Conservation (phyloP, 2,329 filamentous ascomycete species). For the Fusarium dimerum region DNA sequence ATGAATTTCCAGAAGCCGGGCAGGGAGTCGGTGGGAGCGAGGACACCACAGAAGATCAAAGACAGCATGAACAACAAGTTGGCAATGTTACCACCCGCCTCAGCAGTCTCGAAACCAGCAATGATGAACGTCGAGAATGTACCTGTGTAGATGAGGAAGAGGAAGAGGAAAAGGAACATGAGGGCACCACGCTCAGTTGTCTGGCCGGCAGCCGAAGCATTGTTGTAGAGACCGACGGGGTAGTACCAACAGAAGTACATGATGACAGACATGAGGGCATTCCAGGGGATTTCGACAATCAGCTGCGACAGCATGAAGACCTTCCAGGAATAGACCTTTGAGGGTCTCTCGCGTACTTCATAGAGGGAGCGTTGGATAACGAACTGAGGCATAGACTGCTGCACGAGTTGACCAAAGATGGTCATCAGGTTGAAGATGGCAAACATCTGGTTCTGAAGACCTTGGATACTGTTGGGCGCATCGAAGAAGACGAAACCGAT, state of each 20-base stretch:
- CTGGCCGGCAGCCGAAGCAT: conserved; percentile 62
- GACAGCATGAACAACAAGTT: conserved; percentile 65
- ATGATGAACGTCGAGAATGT: conserved; percentile 82
- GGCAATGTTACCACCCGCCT: conserved; percentile 67
- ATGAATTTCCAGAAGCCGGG: conserved; percentile 51
- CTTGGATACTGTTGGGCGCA: conserved; percentile 70
- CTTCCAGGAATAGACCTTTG: conserved; percentile 83
- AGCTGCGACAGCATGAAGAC: conserved; percentile 84
- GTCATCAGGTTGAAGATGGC: conserved; percentile 81
- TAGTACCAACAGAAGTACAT: conserved; percentile 87
- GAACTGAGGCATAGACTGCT: conserved; percentile 85
- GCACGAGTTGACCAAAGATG: conserved; percentile 76
- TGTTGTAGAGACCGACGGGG: conserved; percentile 74
- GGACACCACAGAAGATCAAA: conserved; percentile 41
- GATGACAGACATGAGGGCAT: conserved; percentile 72
- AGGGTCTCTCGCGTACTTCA: conserved; percentile 81
- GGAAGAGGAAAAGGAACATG: conserved; percentile 75
- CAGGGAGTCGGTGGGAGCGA: conserved; percentile 44
- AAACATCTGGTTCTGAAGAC: conserved; percentile 85
- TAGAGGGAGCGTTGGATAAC: conserved; percentile 80
- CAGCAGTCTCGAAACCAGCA: conserved; percentile 64
- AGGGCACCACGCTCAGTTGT: conserved; percentile 71
- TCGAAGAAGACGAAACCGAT: conserved; percentile 81
- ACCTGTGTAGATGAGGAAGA: conserved; percentile 77
- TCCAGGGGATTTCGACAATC: conserved; percentile 83